A percentile compares a stretch with the other conserved stretches of the same genome.
phyloP scores from a whole-genome alignment of 371 early-diverging fungal genomes.

The Mortierella sp. region DNA sequence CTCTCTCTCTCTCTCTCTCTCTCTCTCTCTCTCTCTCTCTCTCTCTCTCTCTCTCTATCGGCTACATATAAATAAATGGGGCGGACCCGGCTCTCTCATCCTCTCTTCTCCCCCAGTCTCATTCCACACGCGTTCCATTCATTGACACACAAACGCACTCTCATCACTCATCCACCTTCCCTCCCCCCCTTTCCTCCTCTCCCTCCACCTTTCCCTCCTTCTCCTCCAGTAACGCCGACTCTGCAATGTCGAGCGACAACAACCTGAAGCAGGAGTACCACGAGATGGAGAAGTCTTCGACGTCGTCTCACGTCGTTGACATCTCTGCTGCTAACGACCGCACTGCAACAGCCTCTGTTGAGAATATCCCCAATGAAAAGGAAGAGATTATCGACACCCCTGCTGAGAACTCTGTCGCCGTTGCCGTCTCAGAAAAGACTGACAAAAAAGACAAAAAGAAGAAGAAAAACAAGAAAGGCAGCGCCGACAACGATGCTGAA shows the following conservation, averaged over 20 bases:
- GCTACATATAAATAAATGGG: too few species aligned
- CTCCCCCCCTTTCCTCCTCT: too few species aligned
- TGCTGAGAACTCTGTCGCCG: slow-evolving; percentile 10
- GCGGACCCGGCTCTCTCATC: too few species aligned
- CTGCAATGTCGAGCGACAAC: background rate
- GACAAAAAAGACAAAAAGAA: slow-evolving; percentile 20
- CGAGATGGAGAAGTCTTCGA: slow-evolving; percentile 12
- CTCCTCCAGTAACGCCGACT: too few species aligned
- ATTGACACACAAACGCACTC: too few species aligned
- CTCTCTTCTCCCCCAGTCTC: too few species aligned
- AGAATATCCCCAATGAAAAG: slow-evolving; percentile 18
- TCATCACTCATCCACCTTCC: too few species aligned
- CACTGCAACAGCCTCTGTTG: slow-evolving; percentile 31
- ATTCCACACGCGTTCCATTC: too few species aligned
- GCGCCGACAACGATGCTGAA: slow-evolving; percentile 23
- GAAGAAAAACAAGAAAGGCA: slow-evolving; percentile 49
- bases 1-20: too few species aligned
- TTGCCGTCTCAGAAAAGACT: slow-evolving; percentile 15
- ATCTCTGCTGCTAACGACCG: slow-evolving; percentile 18
- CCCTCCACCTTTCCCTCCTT: too few species aligned
- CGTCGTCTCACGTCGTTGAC: slow-evolving; percentile 18
- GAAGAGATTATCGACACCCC: background rate
- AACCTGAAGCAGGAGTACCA: slow-evolving; percentile 14
- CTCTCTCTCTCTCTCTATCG: too few species aligned
- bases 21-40: too few species aligned